Conservation (phyloP, 2,329 filamentous ascomycete genomes). For the Botryotinia narcissicola region DNA sequence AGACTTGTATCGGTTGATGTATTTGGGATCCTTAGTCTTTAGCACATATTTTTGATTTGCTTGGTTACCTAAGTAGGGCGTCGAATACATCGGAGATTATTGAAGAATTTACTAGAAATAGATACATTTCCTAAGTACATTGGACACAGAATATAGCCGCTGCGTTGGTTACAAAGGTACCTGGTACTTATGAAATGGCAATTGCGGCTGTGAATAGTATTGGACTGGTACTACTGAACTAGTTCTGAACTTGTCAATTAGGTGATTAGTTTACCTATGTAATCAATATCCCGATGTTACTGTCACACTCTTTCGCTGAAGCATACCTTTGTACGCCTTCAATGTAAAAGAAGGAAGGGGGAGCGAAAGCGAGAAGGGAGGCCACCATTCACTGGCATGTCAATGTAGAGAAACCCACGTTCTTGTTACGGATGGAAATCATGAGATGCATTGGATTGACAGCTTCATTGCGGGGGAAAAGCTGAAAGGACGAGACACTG, state of each 20-base stretch:
- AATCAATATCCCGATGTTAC: constrained; percentile 7
- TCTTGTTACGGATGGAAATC: background rate
- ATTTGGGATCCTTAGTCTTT: background rate
- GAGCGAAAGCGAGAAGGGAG: background rate
- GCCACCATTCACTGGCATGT: background rate
- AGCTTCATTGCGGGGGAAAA: background rate
- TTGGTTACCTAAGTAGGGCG: background rate
- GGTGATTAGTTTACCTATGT: background rate
- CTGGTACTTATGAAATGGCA: background rate
- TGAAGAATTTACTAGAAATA: background rate
- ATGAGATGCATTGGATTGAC: constrained; percentile 4
- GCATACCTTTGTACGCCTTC: background rate
- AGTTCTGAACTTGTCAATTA: background rate
- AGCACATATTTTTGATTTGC: background rate
- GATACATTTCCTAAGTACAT: background rate
- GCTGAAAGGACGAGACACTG: background rate
- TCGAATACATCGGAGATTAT: background rate
- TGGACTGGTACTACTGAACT: background rate
- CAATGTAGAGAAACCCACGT: background rate
- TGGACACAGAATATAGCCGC: constrained; percentile 10
- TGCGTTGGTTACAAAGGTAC: constrained; percentile 1
- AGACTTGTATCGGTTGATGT: background rate
- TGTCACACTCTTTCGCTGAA: background rate
- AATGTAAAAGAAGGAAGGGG: background rate
- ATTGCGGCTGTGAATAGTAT: constrained; percentile 4